phyloP scores from a whole-genome alignment of 306 rosid species.

The Prosopis cineraria region DNA sequence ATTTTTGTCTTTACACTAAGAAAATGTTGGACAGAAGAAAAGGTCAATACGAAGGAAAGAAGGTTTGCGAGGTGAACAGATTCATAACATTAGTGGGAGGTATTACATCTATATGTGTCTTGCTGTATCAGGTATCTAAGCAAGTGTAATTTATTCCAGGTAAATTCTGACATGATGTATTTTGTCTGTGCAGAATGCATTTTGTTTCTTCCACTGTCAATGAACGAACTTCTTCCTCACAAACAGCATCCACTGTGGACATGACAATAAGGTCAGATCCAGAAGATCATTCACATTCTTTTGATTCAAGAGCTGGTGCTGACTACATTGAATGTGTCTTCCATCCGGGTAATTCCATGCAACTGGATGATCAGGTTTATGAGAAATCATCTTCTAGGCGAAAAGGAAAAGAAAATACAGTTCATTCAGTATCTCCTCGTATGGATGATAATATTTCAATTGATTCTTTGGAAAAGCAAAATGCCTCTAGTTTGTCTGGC shows the following conservation, averaged over 20 bases:
- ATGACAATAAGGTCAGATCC: conserved; percentile 41
- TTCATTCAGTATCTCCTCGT: conserved; percentile 50
- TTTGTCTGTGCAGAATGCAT: conserved; percentile 57
- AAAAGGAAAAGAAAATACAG: conserved; percentile 45
- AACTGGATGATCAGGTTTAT: conserved; percentile 50
- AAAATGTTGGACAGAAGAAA: conserved; percentile 72
- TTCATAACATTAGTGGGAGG: conserved; percentile 70
- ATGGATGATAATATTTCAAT: conserved; percentile 53
- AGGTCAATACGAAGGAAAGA: conserved; percentile 59
- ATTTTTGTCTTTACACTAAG: conserved; percentile 29
- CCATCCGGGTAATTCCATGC: conserved; percentile 57
- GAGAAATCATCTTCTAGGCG: conserved; percentile 55
- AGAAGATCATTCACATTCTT: conserved; percentile 61
- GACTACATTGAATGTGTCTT: conserved; percentile 72
- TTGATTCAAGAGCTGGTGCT: conserved; percentile 65
- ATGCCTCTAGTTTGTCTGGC: conserved; percentile 66
- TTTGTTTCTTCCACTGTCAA: conserved; percentile 43
- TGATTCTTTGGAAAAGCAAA: conserved; percentile 54
- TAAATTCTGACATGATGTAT: conserved; percentile 34
- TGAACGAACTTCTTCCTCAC: conserved; percentile 43
- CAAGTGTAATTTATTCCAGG: conserved; percentile 34
- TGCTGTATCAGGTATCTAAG: conserved; percentile 3
- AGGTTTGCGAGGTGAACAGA: conserved; percentile 57
- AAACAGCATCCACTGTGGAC: conserved; percentile 46
- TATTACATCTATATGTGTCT: conserved; percentile 36